Conservation (phyloP, 2,329 filamentous ascomycete genomes). For the Escovopsis sp. region DNA sequence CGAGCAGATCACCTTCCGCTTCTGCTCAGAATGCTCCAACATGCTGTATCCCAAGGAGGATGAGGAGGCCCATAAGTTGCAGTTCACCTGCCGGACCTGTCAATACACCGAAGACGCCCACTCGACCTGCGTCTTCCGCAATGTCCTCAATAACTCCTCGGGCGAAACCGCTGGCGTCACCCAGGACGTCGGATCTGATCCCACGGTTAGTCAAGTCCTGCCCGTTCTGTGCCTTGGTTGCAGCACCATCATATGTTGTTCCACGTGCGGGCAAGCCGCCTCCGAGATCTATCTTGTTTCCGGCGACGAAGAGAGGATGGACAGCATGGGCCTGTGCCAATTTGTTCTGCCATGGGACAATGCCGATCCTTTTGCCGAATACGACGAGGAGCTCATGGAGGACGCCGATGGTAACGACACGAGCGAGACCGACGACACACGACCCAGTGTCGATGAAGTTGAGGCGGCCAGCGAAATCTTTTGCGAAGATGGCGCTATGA, state of each 20-base stretch:
- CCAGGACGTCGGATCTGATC: slow-evolving; percentile 92
- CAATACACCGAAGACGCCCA: slow-evolving; percentile 76
- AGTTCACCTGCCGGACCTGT: slow-evolving; percentile 94
- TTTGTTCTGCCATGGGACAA: slow-evolving; percentile 15
- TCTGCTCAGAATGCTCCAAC: slow-evolving; percentile 98
- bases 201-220: slow-evolving; percentile 71
- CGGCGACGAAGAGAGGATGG: slow-evolving; percentile 7
- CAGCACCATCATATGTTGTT: slow-evolving; percentile 29
- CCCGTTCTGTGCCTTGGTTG: slow-evolving; percentile 31
- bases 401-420: slow-evolving; percentile 11
- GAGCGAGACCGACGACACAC: slow-evolving; percentile 6
- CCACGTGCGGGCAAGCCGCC: slow-evolving; percentile 20
- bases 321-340: slow-evolving; percentile 17
- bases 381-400: slow-evolving; percentile 23
- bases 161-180: slow-evolving; percentile 95
- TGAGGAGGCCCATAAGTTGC: slow-evolving; percentile 63
- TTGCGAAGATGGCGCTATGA: slow-evolving; percentile 11
- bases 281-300: slow-evolving; percentile 10
- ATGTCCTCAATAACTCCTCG: slow-evolving; percentile 78
- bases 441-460: neutral
- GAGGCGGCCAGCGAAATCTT: slow-evolving; percentile 9
- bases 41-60: slow-evolving; percentile 97
- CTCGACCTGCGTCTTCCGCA: slow-evolving; percentile 88
- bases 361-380: slow-evolving; percentile 22
- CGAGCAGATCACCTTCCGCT: slow-evolving; percentile 88